A percentile compares a stretch with the other conserved stretches of the same genome.
phyloP scores from a whole-genome alignment of 1,284 basidiomycete genomes.

The Meripilus lineatus region DNA sequence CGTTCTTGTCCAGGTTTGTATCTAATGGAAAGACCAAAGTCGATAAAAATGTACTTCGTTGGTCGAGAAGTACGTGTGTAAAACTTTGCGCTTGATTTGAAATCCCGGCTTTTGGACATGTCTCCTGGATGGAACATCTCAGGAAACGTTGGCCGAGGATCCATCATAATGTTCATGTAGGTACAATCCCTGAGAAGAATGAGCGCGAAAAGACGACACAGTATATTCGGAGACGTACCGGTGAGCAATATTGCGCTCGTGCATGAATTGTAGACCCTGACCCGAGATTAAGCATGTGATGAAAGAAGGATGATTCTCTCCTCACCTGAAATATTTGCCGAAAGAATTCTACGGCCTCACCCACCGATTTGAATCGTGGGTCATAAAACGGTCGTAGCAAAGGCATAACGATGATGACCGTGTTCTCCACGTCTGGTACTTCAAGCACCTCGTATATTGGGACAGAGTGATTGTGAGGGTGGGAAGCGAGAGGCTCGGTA shows the following conservation, averaged over 20 bases:
- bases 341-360: constrained; percentile 26
- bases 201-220: not conserved
- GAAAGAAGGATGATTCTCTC: not conserved
- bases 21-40: constrained; percentile 31
- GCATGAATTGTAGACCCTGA: constrained; percentile 8
- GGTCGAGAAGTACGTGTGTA: constrained; percentile 20
- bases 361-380: constrained; percentile 21
- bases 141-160: constrained; percentile 15
- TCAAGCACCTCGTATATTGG: constrained; percentile 20
- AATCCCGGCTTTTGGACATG: constrained; percentile 10
- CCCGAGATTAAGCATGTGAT: not conserved
- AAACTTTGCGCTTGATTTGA: constrained; percentile 13
- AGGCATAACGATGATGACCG: constrained; percentile 22
- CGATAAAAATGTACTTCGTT: constrained; percentile 27
- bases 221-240: not conserved
- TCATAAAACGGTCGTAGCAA: constrained; percentile 16
- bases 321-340: constrained; percentile 26
- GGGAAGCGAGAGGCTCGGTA: constrained; percentile 11
- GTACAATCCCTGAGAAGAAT: constrained; percentile 8
- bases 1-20: constrained; percentile 8
- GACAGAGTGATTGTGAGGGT: constrained; percentile 25
- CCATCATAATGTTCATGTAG: constrained; percentile 18
- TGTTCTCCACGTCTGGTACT: constrained; percentile 11
- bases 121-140: constrained; percentile 19
- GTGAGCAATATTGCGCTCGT: constrained; percentile 6